These are phyloP conservation scores for Cystofilobasidium ferigula DNA, from an alignment of 768 basidiomycete species.

Conservation along the genomic window DNA sequence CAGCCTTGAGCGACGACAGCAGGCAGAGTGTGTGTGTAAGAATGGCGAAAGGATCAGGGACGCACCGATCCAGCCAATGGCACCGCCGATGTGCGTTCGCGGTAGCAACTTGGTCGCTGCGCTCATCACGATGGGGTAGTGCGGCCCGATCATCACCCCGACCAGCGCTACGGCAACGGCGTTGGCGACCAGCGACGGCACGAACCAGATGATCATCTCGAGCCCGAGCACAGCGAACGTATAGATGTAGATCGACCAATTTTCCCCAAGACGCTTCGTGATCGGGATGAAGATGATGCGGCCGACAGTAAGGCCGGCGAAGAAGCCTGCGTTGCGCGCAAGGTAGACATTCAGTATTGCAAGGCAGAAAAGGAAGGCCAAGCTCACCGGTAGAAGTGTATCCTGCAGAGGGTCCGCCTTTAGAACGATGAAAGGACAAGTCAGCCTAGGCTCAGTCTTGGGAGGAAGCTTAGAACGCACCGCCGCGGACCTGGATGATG, in stretches of 20 bases:
- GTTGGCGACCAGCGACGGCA: slow-evolving; percentile 53
- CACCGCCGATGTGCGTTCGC: slow-evolving; percentile 53
- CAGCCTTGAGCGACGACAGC: not conserved
- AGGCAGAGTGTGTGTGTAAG: too few species aligned
- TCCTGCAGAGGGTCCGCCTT: slow-evolving; percentile 46
- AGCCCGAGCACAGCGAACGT: slow-evolving; percentile 41
- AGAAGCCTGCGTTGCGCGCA: too few species aligned
- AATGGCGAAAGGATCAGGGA: too few species aligned
- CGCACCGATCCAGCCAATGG: too few species aligned
- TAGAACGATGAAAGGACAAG: not conserved
- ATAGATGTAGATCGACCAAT: slow-evolving; percentile 39
- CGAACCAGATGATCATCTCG: slow-evolving; percentile 58
- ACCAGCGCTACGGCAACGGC: slow-evolving; percentile 56
- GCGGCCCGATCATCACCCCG: slow-evolving; percentile 61
- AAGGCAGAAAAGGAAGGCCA: too few species aligned
- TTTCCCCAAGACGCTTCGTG: slow-evolving; percentile 42
- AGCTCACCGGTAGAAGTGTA: slow-evolving; percentile 50
- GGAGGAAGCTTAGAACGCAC: too few species aligned
- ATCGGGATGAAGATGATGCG: slow-evolving; percentile 48
- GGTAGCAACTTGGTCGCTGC: slow-evolving; percentile 59
- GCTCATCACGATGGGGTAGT: slow-evolving; percentile 64
- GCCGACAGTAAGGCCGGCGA: slow-evolving; percentile 45
- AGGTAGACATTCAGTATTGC: too few species aligned
- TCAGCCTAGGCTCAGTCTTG: not conserved
- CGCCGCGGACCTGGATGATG: slow-evolving; percentile 38